Evolutionary conservation across 768 basidiomycete genomes (phyloP), one percentile per base, ranked within the genome.

Genomic region (Lactarius pseudohatsudake): DNA sequence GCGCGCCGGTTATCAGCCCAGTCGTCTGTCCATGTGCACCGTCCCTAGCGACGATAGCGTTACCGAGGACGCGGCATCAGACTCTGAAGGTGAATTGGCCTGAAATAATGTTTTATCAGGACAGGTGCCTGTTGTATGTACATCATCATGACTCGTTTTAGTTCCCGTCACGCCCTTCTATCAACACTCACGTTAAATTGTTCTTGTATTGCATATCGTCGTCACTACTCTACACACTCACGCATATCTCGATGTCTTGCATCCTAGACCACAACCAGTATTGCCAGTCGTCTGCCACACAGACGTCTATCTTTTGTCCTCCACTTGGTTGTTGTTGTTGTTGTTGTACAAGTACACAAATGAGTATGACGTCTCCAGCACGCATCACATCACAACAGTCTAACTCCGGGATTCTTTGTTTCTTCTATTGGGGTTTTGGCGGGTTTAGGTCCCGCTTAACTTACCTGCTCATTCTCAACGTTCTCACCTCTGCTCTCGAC

Each of bases 51-150:
- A 68, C n/a, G 34, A 40, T 16, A 43, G 65, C 1, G 56, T n/a
- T 18, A 18, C 10, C 7, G 62, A 62, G 30, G 61, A 55, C 3
- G 30, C 15, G n/a, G 36, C 53, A 30, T 22, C 28, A 4, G 50
- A 55, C 2, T n/a, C 26, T 11, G 60, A 62, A 22, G 47, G 40
- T 41, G 45, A 62, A 20, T 54, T 38, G 34, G 64, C 54, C 34
- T 54, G 16, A 61, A 43, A n/a, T 10, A 53, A 43, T 62, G 55
- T 41, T 47, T 53, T 41, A 53, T 28, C 65, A 62, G 65, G 65
- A 66, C 65, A 62, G 65, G 65, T 62, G 30, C 65, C 65, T 66
- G 65, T 34, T 66, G 61, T 60, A 26, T 59, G n/a, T 61, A 65
- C 59, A 66, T 43, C 65, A 54, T 66, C 61, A 66, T 50, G 61